Evolutionary conservation across 805 yeast genomes (phyloP).

Genomic region (Metschnikowia sp.): DNA sequence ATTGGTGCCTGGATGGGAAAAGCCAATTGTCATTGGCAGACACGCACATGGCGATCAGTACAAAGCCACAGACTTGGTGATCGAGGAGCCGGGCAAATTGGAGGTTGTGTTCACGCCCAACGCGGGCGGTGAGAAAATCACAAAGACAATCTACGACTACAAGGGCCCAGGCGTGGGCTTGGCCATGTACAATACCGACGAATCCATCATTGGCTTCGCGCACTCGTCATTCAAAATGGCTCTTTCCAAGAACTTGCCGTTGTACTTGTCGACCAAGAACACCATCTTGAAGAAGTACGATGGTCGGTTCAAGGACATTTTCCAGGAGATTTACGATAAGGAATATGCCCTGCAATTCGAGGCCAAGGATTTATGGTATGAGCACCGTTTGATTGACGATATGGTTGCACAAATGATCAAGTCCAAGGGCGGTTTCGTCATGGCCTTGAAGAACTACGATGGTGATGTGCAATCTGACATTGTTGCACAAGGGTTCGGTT

Average conservation of each 20-base stretch:
- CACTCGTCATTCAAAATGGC: slow-evolving; percentile 89
- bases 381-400: slow-evolving; percentile 94
- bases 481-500: slow-evolving; percentile 97
- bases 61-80: slow-evolving; percentile 82
- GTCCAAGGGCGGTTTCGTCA: slow-evolving; percentile 90
- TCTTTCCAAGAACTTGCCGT: slow-evolving; percentile 67
- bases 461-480: slow-evolving; percentile 97
- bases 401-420: slow-evolving; percentile 99
- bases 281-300: slow-evolving; percentile 92
- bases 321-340: slow-evolving; percentile 72
- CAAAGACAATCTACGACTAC: slow-evolving; percentile 64
- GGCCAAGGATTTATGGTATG: slow-evolving; percentile 85
- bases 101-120: slow-evolving; percentile 73
- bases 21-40: slow-evolving; percentile 95
- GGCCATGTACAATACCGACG: slow-evolving; percentile 95
- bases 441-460: slow-evolving; percentile 96
- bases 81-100: slow-evolving; percentile 77
- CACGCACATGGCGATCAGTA: slow-evolving; percentile 98
- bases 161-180: slow-evolving; percentile 76
- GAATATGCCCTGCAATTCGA: slow-evolving; percentile 73
- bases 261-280: slow-evolving; percentile 89
- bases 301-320: slow-evolving; percentile 92
- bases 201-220: slow-evolving; percentile 89
- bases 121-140: slow-evolving; percentile 54
- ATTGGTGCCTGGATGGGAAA: slow-evolving; percentile 86